These are phyloP conservation scores for Malassezia globosa DNA, from an alignment of 1,284 basidiomycete genomes.

Conservation along the genomic window DNA sequence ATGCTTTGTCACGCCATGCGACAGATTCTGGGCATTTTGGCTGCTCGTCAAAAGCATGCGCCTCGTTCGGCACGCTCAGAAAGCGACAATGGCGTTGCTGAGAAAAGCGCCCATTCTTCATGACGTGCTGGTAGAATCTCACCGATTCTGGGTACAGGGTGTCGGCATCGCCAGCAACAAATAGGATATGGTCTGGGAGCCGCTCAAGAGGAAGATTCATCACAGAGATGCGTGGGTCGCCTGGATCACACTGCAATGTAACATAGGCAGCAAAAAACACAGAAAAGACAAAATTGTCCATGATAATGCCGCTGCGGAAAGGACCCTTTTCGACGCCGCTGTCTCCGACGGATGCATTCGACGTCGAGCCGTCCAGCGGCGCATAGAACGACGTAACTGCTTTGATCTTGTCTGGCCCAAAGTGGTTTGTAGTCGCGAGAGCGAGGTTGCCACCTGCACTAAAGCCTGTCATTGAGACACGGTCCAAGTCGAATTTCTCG, in stretches of 20 bases:
- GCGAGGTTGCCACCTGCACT: constrained; percentile 38
- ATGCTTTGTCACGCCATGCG: constrained; percentile 19
- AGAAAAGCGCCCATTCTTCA: constrained; percentile 16
- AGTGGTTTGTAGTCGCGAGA: constrained; percentile 17
- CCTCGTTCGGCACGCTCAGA: constrained; percentile 24
- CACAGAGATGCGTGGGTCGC: constrained; percentile 24
- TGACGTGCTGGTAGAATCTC: constrained; percentile 23
- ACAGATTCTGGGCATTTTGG: constrained; percentile 19
- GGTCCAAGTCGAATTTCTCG: constrained; percentile 19
- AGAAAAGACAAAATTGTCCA: constrained; percentile 22
- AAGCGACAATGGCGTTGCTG: constrained; percentile 19
- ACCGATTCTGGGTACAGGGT: constrained; percentile 26
- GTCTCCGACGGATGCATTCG: constrained; percentile 12
- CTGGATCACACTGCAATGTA: constrained; percentile 16
- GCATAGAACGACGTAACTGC: constrained; percentile 25
- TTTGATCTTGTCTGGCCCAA: constrained; percentile 25
- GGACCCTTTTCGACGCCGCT: constrained; percentile 1
- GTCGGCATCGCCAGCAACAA: constrained; percentile 29
- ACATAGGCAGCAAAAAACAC: constrained; percentile 30
- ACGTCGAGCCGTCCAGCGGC: constrained; percentile 23
- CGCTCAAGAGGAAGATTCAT: constrained; percentile 17
- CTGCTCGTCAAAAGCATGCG: constrained; percentile 39
- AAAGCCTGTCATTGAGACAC: constrained; percentile 32
- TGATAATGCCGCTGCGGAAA: constrained; percentile 21
- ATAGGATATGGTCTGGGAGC: constrained; percentile 21